A percentile compares a stretch with the other conserved stretches of the same genome.
Conservation (phyloP, 805 yeast genomes). For the Pichia deserticola region DNA sequence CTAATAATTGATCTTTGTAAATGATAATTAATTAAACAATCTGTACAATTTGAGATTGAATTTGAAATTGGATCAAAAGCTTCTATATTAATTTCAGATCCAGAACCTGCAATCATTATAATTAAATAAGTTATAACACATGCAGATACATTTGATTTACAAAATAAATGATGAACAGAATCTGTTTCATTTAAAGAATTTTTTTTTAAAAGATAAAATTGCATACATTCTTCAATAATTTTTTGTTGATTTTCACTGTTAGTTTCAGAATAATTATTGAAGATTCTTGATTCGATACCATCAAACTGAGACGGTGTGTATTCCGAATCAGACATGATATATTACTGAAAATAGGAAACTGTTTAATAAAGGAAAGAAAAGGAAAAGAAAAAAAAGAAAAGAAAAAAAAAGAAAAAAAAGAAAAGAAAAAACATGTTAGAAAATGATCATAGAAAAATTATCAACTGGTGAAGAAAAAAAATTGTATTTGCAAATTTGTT, state of each 20-base stretch:
- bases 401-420: too few relatives aligned
- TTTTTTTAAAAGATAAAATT: slow-evolving; percentile 9
- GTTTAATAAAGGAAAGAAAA: too few relatives aligned
- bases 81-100: slow-evolving; percentile 28
- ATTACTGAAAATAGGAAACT: too few relatives aligned
- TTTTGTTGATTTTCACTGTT: slow-evolving; percentile 16
- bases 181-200: too few relatives aligned
- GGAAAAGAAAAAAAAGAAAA: too few relatives aligned
- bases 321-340: not conserved
- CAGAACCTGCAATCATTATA: slow-evolving; percentile 13
- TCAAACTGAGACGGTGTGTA: not conserved
- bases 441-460: too few relatives aligned
- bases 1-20: slow-evolving; percentile 44
- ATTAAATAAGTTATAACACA: slow-evolving; percentile 8
- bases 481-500: too few relatives aligned
- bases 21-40: slow-evolving; percentile 49
- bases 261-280: slow-evolving; percentile 25
- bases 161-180: slow-evolving; percentile 28
- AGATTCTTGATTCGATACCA: slow-evolving; percentile 9
- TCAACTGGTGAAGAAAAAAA: too few relatives aligned
- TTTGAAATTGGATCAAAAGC: slow-evolving; percentile 11
- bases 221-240: slow-evolving; percentile 34
- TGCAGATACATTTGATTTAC: slow-evolving; percentile 9
- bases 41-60: slow-evolving; percentile 41
- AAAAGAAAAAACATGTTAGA: too few relatives aligned